Evolutionary conservation across 495 filamentous ascomycete genomes (phyloP).

Genomic region (Thermothielavioides terrestris): DNA sequence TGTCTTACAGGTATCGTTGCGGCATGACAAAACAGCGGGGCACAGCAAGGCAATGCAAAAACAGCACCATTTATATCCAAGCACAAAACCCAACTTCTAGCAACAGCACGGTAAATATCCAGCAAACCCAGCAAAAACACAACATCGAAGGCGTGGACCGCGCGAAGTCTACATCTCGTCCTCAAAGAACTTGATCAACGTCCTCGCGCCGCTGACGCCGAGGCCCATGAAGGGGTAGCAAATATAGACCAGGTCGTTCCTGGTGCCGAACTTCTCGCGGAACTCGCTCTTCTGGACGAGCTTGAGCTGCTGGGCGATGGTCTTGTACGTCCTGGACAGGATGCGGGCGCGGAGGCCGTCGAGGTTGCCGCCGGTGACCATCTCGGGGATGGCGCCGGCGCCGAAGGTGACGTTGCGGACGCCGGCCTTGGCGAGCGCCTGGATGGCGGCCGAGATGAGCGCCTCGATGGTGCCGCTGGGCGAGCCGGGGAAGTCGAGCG

Average conservation of each 20-base stretch:
- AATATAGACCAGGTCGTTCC: constrained; percentile 71
- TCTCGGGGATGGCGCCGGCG: constrained; percentile 57
- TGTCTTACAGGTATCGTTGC: too few relatives aligned
- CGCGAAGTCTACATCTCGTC: constrained; percentile 43
- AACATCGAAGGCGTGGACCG: neutral
- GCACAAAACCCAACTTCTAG: too few relatives aligned
- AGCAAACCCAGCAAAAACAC: neutral
- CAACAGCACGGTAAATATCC: too few relatives aligned
- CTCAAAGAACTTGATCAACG: constrained; percentile 76
- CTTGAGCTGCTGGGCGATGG: constrained; percentile 67
- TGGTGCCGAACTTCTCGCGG: constrained; percentile 71
- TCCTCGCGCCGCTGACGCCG: constrained; percentile 64
- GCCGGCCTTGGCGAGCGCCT: constrained; percentile 53
- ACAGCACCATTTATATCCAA: too few relatives aligned
- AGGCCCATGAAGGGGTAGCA: constrained; percentile 74
- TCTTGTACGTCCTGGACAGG: constrained; percentile 65
- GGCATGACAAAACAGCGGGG: too few relatives aligned
- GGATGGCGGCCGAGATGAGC: constrained; percentile 69
- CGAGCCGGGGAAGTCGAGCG: constrained; percentile 71
- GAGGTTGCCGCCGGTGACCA: constrained; percentile 67
- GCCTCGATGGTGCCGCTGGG: constrained; percentile 74
- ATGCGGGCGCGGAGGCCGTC: constrained; percentile 64
- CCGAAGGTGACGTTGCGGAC: constrained; percentile 68
- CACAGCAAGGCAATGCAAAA: too few relatives aligned
- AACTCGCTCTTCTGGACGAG: constrained; percentile 79